phyloP scores from a whole-genome alignment of 129 eudicot genomes.

The Calendula officinalis region DNA sequence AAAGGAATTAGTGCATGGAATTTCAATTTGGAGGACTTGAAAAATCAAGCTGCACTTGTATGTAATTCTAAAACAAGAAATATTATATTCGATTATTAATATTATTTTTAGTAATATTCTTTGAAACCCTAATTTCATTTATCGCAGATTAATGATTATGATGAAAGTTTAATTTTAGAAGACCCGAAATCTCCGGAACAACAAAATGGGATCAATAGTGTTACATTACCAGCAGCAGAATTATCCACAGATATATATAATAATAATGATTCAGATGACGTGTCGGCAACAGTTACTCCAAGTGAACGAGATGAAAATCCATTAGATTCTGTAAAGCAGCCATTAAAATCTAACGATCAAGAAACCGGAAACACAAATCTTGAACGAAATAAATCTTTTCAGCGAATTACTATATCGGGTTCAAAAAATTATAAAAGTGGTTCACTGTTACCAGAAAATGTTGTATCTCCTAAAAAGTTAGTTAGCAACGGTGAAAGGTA shows the following conservation, averaged over 20 bases:
- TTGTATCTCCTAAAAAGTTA: conserved; percentile 50
- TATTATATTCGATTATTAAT: background rate
- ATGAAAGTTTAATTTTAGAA: conserved; percentile 37
- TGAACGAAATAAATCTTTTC: conserved; percentile 33
- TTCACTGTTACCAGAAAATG: conserved; percentile 60
- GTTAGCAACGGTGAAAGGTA: conserved; percentile 62
- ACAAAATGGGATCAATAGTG: conserved; percentile 41
- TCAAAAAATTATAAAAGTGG: conserved; percentile 48
- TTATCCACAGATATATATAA: conserved; percentile 22
- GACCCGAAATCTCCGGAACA: conserved; percentile 41
- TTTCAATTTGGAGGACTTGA: conserved; percentile 89
- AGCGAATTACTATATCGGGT: conserved; percentile 41
- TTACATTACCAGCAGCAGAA: conserved; percentile 29
- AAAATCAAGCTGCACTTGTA: conserved; percentile 90
- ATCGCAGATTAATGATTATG: conserved; percentile 71
- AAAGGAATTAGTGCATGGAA: conserved; percentile 97
- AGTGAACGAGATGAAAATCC: conserved; percentile 41
- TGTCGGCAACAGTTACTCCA: conserved; percentile 36
- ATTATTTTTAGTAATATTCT: background rate
- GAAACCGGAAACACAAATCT: conserved; percentile 40
- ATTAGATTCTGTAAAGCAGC: conserved; percentile 34
- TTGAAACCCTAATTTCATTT: conserved; percentile 8
- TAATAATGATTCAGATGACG: conserved; percentile 50
- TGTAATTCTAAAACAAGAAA: conserved; percentile 16
- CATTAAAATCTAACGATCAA: conserved; percentile 38